Conservation (phyloP, 768 basidiomycete species). For the Lactarius trivialis region DNA sequence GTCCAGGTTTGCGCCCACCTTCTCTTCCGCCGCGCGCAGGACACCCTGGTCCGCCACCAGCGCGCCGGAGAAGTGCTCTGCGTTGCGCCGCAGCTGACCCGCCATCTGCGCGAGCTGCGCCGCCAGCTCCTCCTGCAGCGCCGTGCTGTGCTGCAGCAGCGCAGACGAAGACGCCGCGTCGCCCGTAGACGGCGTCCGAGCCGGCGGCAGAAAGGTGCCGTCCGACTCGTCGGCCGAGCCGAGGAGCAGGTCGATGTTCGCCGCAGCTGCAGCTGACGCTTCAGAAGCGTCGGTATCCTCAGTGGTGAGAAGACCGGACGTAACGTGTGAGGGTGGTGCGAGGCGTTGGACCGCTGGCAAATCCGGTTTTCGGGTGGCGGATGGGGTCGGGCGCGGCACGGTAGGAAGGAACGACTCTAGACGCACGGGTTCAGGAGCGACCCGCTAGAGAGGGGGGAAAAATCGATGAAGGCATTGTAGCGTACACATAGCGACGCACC, state of each 20-base stretch:
- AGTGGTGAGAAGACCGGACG: conserved; percentile 15
- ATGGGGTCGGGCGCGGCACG: neutral
- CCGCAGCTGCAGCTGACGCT: neutral
- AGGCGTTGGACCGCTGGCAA: neutral
- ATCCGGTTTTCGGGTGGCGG: conserved; percentile 33
- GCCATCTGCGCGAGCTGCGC: conserved; percentile 81
- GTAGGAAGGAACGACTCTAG: neutral
- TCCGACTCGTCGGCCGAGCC: conserved; percentile 21
- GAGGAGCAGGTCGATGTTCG: conserved; percentile 7
- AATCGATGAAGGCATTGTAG: neutral
- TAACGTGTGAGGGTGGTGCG: conserved; percentile 23
- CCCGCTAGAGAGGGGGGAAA: conserved; percentile 31
- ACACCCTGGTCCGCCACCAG: conserved; percentile 71
- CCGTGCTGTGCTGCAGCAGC: conserved; percentile 46
- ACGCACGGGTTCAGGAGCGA: conserved; percentile 34
- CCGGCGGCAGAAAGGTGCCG: conserved; percentile 29
- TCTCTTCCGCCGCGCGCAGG: conserved; percentile 57
- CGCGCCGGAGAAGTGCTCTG: conserved; percentile 65
- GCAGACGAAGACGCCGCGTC: conserved; percentile 30
- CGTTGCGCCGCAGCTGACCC: conserved; percentile 76
- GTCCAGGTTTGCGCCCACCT: conserved; percentile 67
- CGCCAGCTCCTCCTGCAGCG: conserved; percentile 68
- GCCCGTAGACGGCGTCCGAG: conserved; percentile 18
- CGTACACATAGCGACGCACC: conserved; percentile 32
- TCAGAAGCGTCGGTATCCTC: neutral